phyloP scores from a whole-genome alignment of 441 rosid genomes.

The Populus tomentosa region DNA sequence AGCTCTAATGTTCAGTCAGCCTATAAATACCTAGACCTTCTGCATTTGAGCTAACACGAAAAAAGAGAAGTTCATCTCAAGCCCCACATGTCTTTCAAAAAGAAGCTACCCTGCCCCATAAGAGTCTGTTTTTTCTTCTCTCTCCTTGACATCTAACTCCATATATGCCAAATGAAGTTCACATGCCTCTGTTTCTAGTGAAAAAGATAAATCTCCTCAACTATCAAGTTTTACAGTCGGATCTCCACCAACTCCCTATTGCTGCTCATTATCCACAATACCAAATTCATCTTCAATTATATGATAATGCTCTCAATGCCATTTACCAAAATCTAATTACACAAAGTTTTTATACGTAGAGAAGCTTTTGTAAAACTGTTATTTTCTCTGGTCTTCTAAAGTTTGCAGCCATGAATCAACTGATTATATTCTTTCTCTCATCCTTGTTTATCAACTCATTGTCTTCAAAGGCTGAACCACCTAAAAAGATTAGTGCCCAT shows the following conservation, averaged over 20 bases:
- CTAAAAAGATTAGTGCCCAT: slow-evolving; percentile 34
- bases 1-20: not conserved
- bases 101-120: slow-evolving; percentile 4
- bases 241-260: slow-evolving; percentile 35
- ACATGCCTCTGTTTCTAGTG: slow-evolving; percentile 56
- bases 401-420: slow-evolving; percentile 34
- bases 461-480: slow-evolving; percentile 32
- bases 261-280: slow-evolving; percentile 30
- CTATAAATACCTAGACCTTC: slow-evolving; percentile 1
- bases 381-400: slow-evolving; percentile 7
- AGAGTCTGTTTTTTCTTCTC: not conserved
- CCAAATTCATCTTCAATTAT: slow-evolving; percentile 20
- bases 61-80: not conserved
- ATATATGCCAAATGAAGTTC: slow-evolving; percentile 56
- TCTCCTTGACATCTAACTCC: slow-evolving; percentile 23
- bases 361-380: slow-evolving; percentile 10
- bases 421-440: slow-evolving; percentile 34
- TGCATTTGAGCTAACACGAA: slow-evolving; percentile 4
- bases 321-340: slow-evolving; percentile 18
- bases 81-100: slow-evolving; percentile 26
- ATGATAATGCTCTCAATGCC: slow-evolving; percentile 22
- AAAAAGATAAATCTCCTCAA: slow-evolving; percentile 30
- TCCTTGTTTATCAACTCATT: slow-evolving; percentile 29
- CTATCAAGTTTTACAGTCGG: slow-evolving; percentile 33
- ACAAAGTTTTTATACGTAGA: not conserved